These are phyloP conservation scores for Teunomyces barrocoloradensis DNA, from an alignment of 805 yeast genomes.

Conservation along the genomic window DNA sequence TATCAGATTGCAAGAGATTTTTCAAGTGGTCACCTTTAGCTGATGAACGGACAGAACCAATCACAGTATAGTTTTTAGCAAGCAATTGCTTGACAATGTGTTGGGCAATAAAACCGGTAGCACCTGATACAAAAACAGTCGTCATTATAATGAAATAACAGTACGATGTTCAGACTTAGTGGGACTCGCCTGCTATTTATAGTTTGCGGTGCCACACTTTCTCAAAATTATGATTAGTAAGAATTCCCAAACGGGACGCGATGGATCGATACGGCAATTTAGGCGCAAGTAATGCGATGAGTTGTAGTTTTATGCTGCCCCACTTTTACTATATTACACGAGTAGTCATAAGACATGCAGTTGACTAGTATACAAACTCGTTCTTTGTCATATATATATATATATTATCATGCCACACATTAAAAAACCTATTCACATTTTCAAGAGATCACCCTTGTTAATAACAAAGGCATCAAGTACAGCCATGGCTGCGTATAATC, in stretches of 20 bases:
- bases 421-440: constrained; percentile 1
- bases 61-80: constrained; percentile 37
- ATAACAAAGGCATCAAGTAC: constrained; percentile 86
- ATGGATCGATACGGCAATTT: background rate
- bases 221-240: background rate
- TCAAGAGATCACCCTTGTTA: constrained; percentile 64
- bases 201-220: background rate
- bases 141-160: background rate
- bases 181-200: background rate
- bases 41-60: constrained; percentile 45
- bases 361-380: background rate
- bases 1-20: constrained; percentile 11
- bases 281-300: background rate
- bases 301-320: too few species aligned
- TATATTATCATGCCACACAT: background rate
- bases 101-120: constrained; percentile 51
- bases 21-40: constrained; percentile 32
- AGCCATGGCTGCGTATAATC: constrained; percentile 94
- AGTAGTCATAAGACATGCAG: too few species aligned
- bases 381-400: background rate
- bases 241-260: background rate
- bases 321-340: too few species aligned
- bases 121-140: constrained; percentile 47
- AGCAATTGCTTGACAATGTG: constrained; percentile 40
- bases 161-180: background rate